Evolutionary conservation across 2,329 filamentous ascomycete genomes (phyloP).

Genomic region (Fusarium haematococcum): DNA sequence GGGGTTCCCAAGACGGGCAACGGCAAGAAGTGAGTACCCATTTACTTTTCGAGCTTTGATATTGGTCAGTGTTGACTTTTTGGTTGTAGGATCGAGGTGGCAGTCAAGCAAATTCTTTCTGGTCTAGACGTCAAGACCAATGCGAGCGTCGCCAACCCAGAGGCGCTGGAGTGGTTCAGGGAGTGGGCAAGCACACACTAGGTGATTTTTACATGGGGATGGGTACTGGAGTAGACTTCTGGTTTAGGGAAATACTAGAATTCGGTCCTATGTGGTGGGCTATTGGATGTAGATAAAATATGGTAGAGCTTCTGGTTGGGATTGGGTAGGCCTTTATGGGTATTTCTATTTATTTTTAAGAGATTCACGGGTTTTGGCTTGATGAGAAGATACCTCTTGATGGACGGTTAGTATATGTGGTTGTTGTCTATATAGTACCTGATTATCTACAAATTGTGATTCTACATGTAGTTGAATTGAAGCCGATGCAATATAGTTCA

Average conservation of each 20-base stretch:
- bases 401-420: too few relatives aligned
- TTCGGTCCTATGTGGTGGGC: background rate
- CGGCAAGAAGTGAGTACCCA: constrained; percentile 83
- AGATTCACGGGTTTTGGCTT: background rate
- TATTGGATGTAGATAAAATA: background rate
- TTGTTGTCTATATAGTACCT: background rate
- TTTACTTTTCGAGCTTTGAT: background rate
- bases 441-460: background rate
- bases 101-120: constrained; percentile 95
- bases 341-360: background rate
- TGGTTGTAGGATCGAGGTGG: constrained; percentile 80
- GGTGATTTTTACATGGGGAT: too few relatives aligned
- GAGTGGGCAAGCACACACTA: constrained; percentile 74
- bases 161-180: constrained; percentile 89
- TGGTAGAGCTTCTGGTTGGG: background rate
- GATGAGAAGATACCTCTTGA: background rate
- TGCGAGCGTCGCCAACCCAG: constrained; percentile 92
- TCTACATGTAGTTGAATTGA: background rate
- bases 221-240: background rate
- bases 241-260: background rate
- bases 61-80: constrained; percentile 26
- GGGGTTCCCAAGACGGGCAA: constrained; percentile 94
- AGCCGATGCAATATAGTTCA: too few relatives aligned
- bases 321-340: background rate
- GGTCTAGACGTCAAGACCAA: constrained; percentile 89